Conservation (phyloP, 2,329 filamentous ascomycete species). For the Phymatotrichopsis omnivora region DNA sequence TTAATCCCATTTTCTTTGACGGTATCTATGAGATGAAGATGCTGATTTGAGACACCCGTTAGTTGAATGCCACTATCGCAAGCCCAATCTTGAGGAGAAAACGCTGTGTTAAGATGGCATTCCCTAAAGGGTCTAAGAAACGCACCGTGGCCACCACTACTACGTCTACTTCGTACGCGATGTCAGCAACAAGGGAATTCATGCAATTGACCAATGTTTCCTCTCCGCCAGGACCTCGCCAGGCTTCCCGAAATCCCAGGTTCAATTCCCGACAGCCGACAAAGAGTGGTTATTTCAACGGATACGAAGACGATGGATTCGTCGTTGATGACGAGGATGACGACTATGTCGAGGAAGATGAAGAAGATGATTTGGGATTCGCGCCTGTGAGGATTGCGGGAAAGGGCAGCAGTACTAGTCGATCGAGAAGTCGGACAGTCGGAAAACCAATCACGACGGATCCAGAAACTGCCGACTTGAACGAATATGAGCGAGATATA, state of each 20-base stretch:
- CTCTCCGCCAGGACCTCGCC: conserved; percentile 44
- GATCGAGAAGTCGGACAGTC: conserved; percentile 24
- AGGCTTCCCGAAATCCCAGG: conserved; percentile 29
- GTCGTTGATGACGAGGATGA: conserved; percentile 38
- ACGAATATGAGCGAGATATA: conserved; percentile 51
- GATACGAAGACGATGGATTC: conserved; percentile 44
- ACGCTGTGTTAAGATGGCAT: conserved; percentile 31
- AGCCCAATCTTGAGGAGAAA: conserved; percentile 23
- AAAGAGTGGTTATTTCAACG: conserved; percentile 34
- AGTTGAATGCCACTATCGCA: conserved; percentile 11
- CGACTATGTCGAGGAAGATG: conserved; percentile 30
- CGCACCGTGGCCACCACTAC: conserved; percentile 31
- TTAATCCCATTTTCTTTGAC: not conserved
- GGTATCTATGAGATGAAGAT: not conserved
- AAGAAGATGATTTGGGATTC: conserved; percentile 20
- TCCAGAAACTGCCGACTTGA: conserved; percentile 42
- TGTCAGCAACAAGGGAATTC: conserved; percentile 36
- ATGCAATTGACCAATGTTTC: conserved; percentile 57
- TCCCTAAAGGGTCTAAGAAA: conserved; percentile 35
- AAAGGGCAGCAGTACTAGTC: not conserved
- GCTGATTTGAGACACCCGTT: conserved; percentile 32
- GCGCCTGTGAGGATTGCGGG: conserved; percentile 13
- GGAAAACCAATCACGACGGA: conserved; percentile 46
- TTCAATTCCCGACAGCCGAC: conserved; percentile 30
- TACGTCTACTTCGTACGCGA: conserved; percentile 32